Base-by-base conservation (phyloP, 2,329 filamentous ascomycete genomes). In the Incumbomyces lentus region DNA sequence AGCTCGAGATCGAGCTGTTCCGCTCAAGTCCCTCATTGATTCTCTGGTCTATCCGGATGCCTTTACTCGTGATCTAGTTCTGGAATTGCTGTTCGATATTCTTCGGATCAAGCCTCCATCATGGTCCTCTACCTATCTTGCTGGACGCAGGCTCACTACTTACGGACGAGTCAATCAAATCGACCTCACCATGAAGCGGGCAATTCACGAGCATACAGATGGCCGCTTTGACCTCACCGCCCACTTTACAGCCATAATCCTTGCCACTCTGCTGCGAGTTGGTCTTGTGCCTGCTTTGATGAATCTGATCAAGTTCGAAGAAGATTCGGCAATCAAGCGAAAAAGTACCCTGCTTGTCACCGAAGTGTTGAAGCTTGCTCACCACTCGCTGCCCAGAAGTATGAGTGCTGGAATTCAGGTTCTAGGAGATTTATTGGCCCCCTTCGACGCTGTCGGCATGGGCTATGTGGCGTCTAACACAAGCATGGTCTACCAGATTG, bases 121-220 rank as follows among this genome's bases (percentile, higher is more conserved):
- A 7, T 98, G 92, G 92, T 93, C 92, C 6, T 89, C 87, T 0
- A 93, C 90, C 0, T 98, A 95, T 62, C 75, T 98, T 39, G 92
- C 93, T 31, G 93, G 92, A 6, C 79, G 92, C 54, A 76, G 93
- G 49, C 71, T 98, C 39, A 98, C 93, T 1, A 98, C 92, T 0
- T 98, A 98, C 62, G 90, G 89, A n/a, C 78, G 93, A 57, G 89
- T 96, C 32, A 81, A 87, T 6, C 92, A 87, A 43, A 73, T 81
- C 1, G 72, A 80, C 22, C 64, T 71, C 37, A 69, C 75, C 17
- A 61, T 70, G 6, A 71, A 72, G 48, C 65, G 74, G 32, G 74
- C 77, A 31, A 61, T 65, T 14, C 60, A 60, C 30, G 70, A 74
- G 16, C 84, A 86, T 46, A 73, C 81, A 7, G 75, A 76, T 16